Evolutionary conservation across 768 basidiomycete genomes (phyloP), one percentile per base, ranked within the genome.

Genomic region (Hypholoma sublateritium): DNA sequence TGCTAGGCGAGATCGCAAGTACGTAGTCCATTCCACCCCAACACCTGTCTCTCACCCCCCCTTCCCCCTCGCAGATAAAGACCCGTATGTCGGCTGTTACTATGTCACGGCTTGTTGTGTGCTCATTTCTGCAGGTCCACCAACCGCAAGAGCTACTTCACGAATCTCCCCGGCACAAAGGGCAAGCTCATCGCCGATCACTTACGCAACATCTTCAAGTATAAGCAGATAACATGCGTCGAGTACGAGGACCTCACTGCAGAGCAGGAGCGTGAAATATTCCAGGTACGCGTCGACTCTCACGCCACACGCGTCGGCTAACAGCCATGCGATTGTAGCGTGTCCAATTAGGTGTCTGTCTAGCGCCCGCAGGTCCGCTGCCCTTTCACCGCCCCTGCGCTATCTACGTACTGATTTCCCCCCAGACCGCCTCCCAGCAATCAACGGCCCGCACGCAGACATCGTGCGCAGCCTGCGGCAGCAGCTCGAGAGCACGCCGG

Each of bases 231-330:
- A 13, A 74, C 76, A 9, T 83, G 79, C 55, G 75, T 81, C 1
- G 85, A 86, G 62, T 87, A 87, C 59, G 68, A 70, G 2, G 73
- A 74, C 16, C 65, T 87, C 41, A 73, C 69, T 0, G 66, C 67
- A 6, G 77, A 82, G 49, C 79, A 82, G 63, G 89, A 89, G 61
- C 78, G 86, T 25, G 88, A 87, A 63, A 83, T 88, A 22, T 91
- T 88, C 59, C 77, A 82, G 73, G 83, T 75, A 59, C 41, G 73
- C 58, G 7, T 21, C 43, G 49, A 24, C 22, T 4, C 6, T 24
- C 21, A 12, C 21, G 14, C n/a, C 11, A 17, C 11, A 24, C n/a
- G 45, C 41, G 16, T 14, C 24, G 17, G 32, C 25, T 49, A 17
- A 39, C n/a, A 32, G 3, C n/a, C 21, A 35, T 35, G 35, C 53